A percentile compares a stretch with the other conserved stretches of the same genome.
Conservation (phyloP, 2,329 filamentous ascomycete species). For the Aspergillus flavus region DNA sequence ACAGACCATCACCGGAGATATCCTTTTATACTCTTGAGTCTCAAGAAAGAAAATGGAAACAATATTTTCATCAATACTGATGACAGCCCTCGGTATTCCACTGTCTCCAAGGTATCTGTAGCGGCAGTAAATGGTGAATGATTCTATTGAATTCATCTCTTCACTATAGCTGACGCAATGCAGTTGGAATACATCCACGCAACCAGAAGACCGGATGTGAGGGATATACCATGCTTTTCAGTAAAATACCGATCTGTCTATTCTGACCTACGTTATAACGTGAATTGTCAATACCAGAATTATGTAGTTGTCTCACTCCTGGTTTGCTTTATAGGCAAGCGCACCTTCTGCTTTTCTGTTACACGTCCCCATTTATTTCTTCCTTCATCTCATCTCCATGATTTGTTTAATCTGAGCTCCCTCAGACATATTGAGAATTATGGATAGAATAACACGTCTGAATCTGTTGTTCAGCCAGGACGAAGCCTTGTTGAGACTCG, state of each 20-base stretch:
- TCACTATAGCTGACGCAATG: neutral
- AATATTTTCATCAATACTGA: no score
- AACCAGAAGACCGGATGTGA: neutral
- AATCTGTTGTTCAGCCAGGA: slow-evolving; percentile 33
- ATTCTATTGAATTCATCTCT: neutral
- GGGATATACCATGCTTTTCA: neutral
- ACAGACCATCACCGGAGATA: no score
- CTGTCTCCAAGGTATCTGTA: neutral
- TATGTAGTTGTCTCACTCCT: neutral
- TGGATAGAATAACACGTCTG: slow-evolving; percentile 30
- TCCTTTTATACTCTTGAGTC: neutral
- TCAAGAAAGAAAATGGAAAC: neutral
- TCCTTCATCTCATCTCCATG: neutral
- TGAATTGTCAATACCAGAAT: neutral
- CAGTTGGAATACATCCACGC: neutral
- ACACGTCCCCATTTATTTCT: neutral
- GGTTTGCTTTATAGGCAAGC: neutral
- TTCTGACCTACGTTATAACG: neutral
- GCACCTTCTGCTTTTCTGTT: neutral
- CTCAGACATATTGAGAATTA: slow-evolving; percentile 9
- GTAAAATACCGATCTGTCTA: neutral
- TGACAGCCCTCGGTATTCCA: neutral
- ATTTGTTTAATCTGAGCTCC: neutral
- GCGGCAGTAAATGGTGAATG: neutral
- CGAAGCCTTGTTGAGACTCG: slow-evolving; percentile 24